These are phyloP conservation scores for Helminthosporium solani DNA, from an alignment of 2,329 filamentous ascomycete genomes.

Conservation along the genomic window DNA sequence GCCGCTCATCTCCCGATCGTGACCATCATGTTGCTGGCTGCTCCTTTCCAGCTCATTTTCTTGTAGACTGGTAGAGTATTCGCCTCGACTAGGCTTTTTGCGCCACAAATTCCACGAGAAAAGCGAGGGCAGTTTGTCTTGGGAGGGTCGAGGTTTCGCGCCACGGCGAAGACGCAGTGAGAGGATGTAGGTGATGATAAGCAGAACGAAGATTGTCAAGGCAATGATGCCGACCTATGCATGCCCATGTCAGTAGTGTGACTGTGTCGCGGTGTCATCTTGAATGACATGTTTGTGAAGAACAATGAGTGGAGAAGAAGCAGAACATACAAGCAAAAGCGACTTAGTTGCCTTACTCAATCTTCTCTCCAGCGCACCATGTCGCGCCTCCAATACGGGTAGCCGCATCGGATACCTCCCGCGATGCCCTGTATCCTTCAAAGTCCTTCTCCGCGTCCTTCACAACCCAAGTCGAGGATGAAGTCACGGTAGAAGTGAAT, in stretches of 20 bases:
- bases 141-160: conserved; percentile 12
- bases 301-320: background rate
- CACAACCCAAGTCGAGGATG: conserved; percentile 13
- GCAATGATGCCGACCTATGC: conserved; percentile 32
- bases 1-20: conserved; percentile 33
- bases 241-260: conserved; percentile 11
- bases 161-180: conserved; percentile 26
- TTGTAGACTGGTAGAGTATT: conserved; percentile 38
- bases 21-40: conserved; percentile 14
- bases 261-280: background rate
- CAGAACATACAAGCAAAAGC: conserved; percentile 31
- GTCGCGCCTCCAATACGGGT: conserved; percentile 23
- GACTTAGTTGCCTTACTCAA: conserved; percentile 23
- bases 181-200: conserved; percentile 33
- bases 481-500: conserved; percentile 24
- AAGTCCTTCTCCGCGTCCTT: background rate
- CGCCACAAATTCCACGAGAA: conserved; percentile 34
- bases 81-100: conserved; percentile 28
- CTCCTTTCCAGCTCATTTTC: conserved; percentile 31
- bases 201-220: conserved; percentile 32
- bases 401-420: conserved; percentile 28
- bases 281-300: background rate
- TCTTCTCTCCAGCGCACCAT: conserved; percentile 22
- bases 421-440: background rate
- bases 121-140: conserved; percentile 32